phyloP scores from a whole-genome alignment of 208 protist species.

The Trypanosoma mega region DNA sequence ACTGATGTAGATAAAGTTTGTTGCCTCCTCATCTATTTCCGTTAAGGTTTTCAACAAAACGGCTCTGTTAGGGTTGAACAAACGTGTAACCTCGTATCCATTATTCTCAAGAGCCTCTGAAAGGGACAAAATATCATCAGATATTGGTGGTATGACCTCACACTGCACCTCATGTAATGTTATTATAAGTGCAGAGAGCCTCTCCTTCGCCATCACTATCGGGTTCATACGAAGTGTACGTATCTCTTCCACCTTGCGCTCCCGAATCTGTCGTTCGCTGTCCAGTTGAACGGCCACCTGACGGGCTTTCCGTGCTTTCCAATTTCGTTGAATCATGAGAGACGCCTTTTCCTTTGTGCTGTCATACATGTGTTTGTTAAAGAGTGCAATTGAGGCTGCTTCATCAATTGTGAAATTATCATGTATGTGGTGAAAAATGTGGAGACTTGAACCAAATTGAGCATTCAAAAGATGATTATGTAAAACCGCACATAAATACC shows the following conservation, averaged over 20 bases:
- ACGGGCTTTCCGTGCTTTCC: conserved; percentile 55
- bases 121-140: conserved; percentile 33
- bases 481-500: conserved; percentile 66
- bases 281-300: conserved; percentile 29
- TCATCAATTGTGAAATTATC: conserved; percentile 57
- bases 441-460: conserved; percentile 72
- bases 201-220: conserved; percentile 58
- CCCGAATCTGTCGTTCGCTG: conserved; percentile 43
- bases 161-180: conserved; percentile 55
- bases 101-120: conserved; percentile 59
- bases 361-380: conserved; percentile 65
- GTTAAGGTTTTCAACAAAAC: conserved; percentile 59
- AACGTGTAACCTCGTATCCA: conserved; percentile 69
- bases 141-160: conserved; percentile 48
- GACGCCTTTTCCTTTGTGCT: conserved; percentile 60
- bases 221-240: conserved; percentile 60
- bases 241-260: conserved; percentile 82
- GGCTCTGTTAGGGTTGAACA: conserved; percentile 46
- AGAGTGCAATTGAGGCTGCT: conserved; percentile 68
- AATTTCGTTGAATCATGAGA: conserved; percentile 82
- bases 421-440: conserved; percentile 70
- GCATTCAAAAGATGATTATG: conserved; percentile 81
- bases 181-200: conserved; percentile 72
- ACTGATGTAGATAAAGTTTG: conserved; percentile 82
- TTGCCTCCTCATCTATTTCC: conserved; percentile 53